Evolutionary conservation across 140 eudicot genomes (phyloP).

Genomic region (Anethum foeniculum): DNA sequence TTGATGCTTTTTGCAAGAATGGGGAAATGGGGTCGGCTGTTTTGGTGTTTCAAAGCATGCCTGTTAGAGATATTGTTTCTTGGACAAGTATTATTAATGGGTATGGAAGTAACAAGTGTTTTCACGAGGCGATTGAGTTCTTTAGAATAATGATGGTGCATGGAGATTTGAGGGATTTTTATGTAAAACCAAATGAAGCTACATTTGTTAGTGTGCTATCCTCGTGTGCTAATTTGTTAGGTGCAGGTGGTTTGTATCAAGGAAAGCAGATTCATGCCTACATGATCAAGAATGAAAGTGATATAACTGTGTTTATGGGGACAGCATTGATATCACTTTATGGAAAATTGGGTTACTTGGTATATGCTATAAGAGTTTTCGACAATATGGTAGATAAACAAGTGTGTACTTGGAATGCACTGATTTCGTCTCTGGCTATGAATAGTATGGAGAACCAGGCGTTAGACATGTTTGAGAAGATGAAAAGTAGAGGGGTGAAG

Average conservation of each 20-base stretch:
- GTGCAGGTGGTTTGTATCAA: slow-evolving; percentile 28
- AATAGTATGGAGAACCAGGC: slow-evolving; percentile 57
- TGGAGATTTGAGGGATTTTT: slow-evolving; percentile 21
- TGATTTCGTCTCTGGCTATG: slow-evolving; percentile 50
- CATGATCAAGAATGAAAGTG: slow-evolving; percentile 41
- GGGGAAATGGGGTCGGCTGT: slow-evolving; percentile 50
- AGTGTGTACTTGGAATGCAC: slow-evolving; percentile 66
- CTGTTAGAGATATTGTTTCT: slow-evolving; percentile 45
- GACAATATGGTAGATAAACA: slow-evolving; percentile 26
- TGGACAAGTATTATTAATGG: slow-evolving; percentile 73
- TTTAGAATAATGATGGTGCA: slow-evolving; percentile 44
- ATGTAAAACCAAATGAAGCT: slow-evolving; percentile 54
- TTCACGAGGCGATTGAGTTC: slow-evolving; percentile 24
- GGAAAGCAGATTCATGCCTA: slow-evolving; percentile 70
- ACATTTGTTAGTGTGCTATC: slow-evolving; percentile 66
- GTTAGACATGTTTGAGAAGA: slow-evolving; percentile 41
- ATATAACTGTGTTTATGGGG: slow-evolving; percentile 39
- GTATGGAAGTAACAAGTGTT: slow-evolving; percentile 30
- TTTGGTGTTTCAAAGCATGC: slow-evolving; percentile 40
- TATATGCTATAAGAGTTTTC: slow-evolving; percentile 40
- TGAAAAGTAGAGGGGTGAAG: slow-evolving; percentile 28
- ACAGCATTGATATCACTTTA: slow-evolving; percentile 55
- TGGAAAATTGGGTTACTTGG: slow-evolving; percentile 50
- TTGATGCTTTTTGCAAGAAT: slow-evolving; percentile 59
- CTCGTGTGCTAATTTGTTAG: slow-evolving; percentile 40